phyloP scores from a whole-genome alignment of 2,329 filamentous ascomycete genomes.

The Colletotrichum camelliae region DNA sequence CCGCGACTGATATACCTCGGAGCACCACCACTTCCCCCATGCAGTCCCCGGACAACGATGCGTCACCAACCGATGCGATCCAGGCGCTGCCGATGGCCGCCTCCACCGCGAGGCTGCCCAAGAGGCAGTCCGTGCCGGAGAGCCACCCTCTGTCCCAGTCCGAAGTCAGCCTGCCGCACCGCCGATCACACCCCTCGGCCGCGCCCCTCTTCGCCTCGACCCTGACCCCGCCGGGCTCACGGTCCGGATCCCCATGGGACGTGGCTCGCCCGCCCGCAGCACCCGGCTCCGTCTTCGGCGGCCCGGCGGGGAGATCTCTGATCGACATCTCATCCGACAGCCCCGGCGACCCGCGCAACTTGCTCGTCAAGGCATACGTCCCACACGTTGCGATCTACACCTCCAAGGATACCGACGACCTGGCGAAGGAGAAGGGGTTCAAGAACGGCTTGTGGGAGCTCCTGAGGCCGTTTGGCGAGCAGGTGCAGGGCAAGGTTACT shows the following conservation, averaged over 20 bases:
- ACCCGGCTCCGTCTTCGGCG: conserved; percentile 65
- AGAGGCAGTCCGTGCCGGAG: conserved; percentile 62
- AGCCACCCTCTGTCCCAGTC: conserved; percentile 53
- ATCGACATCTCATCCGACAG: conserved; percentile 48
- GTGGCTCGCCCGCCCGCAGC: conserved; percentile 61
- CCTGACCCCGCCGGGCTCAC: conserved; percentile 70
- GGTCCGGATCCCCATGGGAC: conserved; percentile 69
- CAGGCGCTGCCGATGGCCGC: conserved; percentile 72
- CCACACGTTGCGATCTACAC: conserved; percentile 87
- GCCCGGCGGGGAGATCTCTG: conserved; percentile 47
- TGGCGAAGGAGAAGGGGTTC: conserved; percentile 86
- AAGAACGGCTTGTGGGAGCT: conserved; percentile 82
- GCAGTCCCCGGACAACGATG: conserved; percentile 71
- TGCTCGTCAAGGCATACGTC: conserved; percentile 85
- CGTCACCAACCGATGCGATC: conserved; percentile 69
- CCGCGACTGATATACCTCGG: conserved; percentile 11
- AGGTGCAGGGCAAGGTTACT: conserved; percentile 83
- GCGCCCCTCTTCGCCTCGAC: conserved; percentile 70
- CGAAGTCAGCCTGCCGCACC: conserved; percentile 59
- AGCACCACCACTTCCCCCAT: conserved; percentile 58
- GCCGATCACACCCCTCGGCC: conserved; percentile 61
- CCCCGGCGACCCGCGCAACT: conserved; percentile 60
- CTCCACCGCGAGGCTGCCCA: conserved; percentile 63
- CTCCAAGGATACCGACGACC: conserved; percentile 83
- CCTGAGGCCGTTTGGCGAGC: conserved; percentile 89